A percentile compares a stretch with the other conserved stretches of the same genome.
Conservation (phyloP, 108 stramenopile genomes). For the Fragilariopsis cylindrus region DNA sequence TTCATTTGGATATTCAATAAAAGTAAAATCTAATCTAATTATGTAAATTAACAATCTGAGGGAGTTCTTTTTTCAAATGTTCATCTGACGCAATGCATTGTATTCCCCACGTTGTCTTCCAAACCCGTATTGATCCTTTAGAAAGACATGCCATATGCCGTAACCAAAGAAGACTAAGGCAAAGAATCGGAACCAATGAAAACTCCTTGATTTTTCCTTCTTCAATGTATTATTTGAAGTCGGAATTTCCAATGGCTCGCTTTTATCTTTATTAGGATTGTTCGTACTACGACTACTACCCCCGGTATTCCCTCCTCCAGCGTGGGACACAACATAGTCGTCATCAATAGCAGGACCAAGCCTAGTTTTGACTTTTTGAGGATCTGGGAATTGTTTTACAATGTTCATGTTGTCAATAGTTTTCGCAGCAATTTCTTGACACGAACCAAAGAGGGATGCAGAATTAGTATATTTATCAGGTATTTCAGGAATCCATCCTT, state of each 20-base stretch:
- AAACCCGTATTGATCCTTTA: constrained; percentile 14
- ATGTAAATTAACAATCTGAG: too few species aligned
- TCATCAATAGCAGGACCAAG: constrained; percentile 48
- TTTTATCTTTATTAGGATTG: background rate
- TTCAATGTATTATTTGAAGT: background rate
- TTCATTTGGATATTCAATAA: too few species aligned
- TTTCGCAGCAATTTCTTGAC: constrained; percentile 45
- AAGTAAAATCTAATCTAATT: too few species aligned
- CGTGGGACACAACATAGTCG: constrained; percentile 59
- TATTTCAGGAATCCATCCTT: constrained; percentile 70
- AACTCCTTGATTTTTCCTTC: background rate
- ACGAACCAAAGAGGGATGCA: constrained; percentile 49
- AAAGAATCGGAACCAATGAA: constrained; percentile 25
- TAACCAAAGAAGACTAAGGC: constrained; percentile 29
- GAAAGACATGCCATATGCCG: constrained; percentile 37
- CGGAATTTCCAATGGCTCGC: background rate
- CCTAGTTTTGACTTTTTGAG: constrained; percentile 22
- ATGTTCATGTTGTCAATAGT: constrained; percentile 46
- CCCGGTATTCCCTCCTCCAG: constrained; percentile 6
- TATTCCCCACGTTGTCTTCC: constrained; percentile 1
- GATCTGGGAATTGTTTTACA: constrained; percentile 53
- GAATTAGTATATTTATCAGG: constrained; percentile 11
- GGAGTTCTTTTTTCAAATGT: too few species aligned
- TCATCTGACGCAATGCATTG: background rate
- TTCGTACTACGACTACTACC: background rate